Evolutionary conservation across 495 filamentous ascomycete species (phyloP), one percentile per base, ranked within the genome.

Genomic region (Parathielavia hyrcaniae): DNA sequence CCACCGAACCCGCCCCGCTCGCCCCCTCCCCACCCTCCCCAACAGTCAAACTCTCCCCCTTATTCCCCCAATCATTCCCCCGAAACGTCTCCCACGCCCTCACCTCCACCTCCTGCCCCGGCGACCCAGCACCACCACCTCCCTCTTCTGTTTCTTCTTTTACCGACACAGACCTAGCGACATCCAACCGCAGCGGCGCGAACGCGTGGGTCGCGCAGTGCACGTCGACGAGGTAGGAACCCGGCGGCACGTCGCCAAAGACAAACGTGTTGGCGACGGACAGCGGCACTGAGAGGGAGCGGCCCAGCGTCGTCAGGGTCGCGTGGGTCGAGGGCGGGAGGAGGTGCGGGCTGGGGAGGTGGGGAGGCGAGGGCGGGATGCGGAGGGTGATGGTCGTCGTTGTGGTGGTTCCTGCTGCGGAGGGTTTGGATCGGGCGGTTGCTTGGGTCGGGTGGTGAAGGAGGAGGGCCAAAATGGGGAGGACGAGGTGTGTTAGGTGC

Each of bases 11-110:
- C n/a, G n/a, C n/a, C 16, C 57, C 50, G 58, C 61, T 22, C 59
- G 0, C 50, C 64, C 20, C 55, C 11, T 65, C 68, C 13, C 44
- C 60, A 17, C 61, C 53, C 56, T 62, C 41, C 47, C 7, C 32
- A 23, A 74, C 72, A 62, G 64, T 73, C 61, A 83, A 79, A 64
- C 75, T 76, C 62, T 82, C 80, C 14, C 92, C 88, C 57, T 85
- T 87, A 69, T 95, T 92, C 30, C 79, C 83, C 89, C 90, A 90
- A 59, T 91, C 83, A 65, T 93, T 91, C 9, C 90, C 87, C n/a
- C 88, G 74, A 69, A 86, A 95, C 23, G 90, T 95, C 73, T 90
- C 86, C 86, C 87, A 91, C 34, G 84, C 82, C n/a, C 81, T 62
- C 5, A 87, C 81, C 20, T 72, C 61, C 47, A 82, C 67, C 32